These are phyloP conservation scores for Erythrophleum ivorense DNA, from an alignment of 331 rosid species.

Conservation along the genomic window DNA sequence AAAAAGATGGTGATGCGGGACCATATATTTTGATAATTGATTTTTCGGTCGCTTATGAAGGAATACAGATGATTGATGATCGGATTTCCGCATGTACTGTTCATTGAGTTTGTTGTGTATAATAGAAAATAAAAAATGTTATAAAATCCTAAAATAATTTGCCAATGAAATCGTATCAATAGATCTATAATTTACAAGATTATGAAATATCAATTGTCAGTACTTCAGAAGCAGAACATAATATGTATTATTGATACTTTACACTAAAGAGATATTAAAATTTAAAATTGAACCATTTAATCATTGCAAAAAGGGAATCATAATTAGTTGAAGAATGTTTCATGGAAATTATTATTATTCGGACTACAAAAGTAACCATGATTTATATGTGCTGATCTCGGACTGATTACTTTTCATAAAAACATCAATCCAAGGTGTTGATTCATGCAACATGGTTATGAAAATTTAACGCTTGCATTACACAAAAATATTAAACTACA, in stretches of 20 bases:
- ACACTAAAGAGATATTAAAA: neutral
- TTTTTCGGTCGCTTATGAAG: neutral
- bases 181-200: neutral
- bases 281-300: neutral
- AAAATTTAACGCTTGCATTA: neutral
- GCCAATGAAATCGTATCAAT: neutral
- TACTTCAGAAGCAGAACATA: neutral
- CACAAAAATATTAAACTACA: neutral
- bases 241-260: neutral
- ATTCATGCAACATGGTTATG: neutral
- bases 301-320: neutral
- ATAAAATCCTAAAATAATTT: neutral
- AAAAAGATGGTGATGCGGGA: neutral
- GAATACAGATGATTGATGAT: neutral
- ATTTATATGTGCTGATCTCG: neutral
- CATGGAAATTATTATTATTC: neutral
- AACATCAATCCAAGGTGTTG: neutral
- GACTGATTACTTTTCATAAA: neutral
- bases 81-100: neutral
- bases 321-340: neutral
- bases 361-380: neutral
- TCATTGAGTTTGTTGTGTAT: neutral
- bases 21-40: slow-evolving; percentile 8
- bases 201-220: neutral
- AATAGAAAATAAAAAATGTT: neutral